Evolutionary conservation across 805 yeast species (phyloP), one percentile per base, ranked within the genome.

Genomic region (Barnettozyma botsteinii): DNA sequence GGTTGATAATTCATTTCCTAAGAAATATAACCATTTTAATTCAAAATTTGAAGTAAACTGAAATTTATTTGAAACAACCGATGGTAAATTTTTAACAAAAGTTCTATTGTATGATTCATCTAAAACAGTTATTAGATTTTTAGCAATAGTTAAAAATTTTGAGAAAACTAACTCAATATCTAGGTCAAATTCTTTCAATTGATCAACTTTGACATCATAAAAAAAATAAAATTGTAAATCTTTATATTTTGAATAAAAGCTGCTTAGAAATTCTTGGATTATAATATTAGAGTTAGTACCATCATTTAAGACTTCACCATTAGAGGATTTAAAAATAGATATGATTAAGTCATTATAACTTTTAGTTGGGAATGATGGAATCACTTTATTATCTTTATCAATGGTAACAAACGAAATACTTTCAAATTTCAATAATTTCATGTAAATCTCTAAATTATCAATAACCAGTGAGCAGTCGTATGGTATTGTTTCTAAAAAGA

Each of bases 201-300:
- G 46, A 7, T 62, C 52, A 20, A 48, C 41, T n/a, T 49, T 49
- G 18, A 78, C 57, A 49, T 73, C 79, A 28, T 69, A 64, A 54
- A 81, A 77, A 49, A 85, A 81, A 54, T 80, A 84, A 55, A 68
- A 86, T 50, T 88, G 85, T 42, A 91, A 61, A 57, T 91, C 98
- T 67, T 85, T 85, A 58, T 73, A 75, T 49, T 69, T 69, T 23
- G 54, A 52, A 53, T 80, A 80, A 45, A 73, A 78, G 21, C 64
- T 65, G 18, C 70, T 77, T 22, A 68, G 52, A 52, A 84, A 85
- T 55, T 82, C 86, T 36, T 67, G 57, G 13, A 77, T 43, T 11
- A 73, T 56, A 37, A 73, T 68, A 53, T 69, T 72, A 13, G 71
- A 70, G 25, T 69, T 62, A 0, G 76, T 60, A 10, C 72, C 74